Conservation (phyloP, 2,329 filamentous ascomycete genomes). For the Aspergillus sp. region DNA sequence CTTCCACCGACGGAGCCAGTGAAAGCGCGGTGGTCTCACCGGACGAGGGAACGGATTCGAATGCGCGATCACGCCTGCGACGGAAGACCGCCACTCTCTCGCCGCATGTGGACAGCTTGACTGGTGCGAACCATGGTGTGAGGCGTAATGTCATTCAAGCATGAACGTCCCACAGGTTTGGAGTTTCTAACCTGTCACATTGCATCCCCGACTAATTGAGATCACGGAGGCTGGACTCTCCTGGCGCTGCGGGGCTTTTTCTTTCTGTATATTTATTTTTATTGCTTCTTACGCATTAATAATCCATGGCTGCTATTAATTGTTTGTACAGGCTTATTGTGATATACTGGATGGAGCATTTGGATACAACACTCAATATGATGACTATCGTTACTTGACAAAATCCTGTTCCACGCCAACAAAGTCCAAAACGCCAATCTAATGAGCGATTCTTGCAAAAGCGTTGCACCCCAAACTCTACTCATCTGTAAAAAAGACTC, state of each 20-base stretch:
- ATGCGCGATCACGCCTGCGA: constrained; percentile 24
- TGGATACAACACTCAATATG: constrained; percentile 3
- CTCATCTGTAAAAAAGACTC: constrained; percentile 9
- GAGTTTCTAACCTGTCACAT: constrained; percentile 1
- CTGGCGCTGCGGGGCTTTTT: constrained; percentile 10
- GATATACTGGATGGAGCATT: constrained; percentile 11
- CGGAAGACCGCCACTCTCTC: constrained; percentile 25
- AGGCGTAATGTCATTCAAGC: constrained; percentile 33
- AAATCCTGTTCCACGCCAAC: not conserved
- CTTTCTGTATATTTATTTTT: constrained; percentile 12
- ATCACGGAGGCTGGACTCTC: constrained; percentile 26
- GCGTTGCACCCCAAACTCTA: constrained; percentile 1
- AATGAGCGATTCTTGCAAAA: no score
- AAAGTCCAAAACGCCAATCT: not conserved
- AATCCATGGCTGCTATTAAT: constrained; percentile 12
- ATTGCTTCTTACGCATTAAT: constrained; percentile 21
- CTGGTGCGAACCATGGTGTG: constrained; percentile 28
- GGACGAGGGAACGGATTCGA: constrained; percentile 14
- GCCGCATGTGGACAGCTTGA: constrained; percentile 24
- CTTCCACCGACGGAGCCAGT: constrained; percentile 14
- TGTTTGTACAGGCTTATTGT: constrained; percentile 17
- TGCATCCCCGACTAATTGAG: constrained; percentile 2
- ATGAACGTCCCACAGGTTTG: constrained; percentile 5
- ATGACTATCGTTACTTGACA: constrained; percentile 1
- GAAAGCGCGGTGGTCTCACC: constrained; percentile 18